phyloP scores from a whole-genome alignment of 2,329 filamentous ascomycete genomes.

The Geosmithia flava region DNA sequence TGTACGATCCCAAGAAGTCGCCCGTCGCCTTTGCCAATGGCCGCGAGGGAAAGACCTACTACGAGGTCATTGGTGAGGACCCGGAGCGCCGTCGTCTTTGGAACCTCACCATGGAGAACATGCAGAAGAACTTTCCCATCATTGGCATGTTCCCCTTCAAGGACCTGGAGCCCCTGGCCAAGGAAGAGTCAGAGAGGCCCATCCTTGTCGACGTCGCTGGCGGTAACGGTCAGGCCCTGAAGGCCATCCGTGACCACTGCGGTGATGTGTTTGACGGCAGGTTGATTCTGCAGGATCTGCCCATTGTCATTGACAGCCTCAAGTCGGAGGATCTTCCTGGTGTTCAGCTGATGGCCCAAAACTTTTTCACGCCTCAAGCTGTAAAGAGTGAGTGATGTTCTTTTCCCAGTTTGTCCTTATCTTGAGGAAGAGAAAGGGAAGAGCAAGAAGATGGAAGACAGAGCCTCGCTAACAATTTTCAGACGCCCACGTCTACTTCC shows the following conservation, averaged over 20 bases:
- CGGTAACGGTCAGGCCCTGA: not conserved
- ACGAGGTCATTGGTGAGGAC: not conserved
- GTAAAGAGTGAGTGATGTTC: not conserved
- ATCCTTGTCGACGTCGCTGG: not conserved
- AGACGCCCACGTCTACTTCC: not conserved
- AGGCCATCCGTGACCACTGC: not conserved
- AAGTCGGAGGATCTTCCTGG: not conserved
- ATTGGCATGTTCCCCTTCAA: not conserved
- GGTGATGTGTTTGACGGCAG: not conserved
- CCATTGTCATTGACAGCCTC: not conserved
- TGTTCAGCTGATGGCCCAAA: not conserved
- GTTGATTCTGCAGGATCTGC: not conserved
- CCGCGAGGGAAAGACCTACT: not conserved
- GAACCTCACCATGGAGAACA: not conserved
- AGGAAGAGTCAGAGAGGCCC: not conserved
- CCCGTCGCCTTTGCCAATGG: not conserved
- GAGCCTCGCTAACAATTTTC: not conserved
- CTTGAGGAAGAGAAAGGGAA: not conserved
- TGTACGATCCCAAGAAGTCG: not conserved
- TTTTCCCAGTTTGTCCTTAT: not conserved
- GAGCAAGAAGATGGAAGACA: not conserved
- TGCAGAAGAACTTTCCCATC: not conserved
- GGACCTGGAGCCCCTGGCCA: not conserved
- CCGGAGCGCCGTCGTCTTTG: not conserved
- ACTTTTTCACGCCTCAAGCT: not conserved